phyloP scores from a whole-genome alignment of 2,329 filamentous ascomycete species.

The Trichoderma sp. region DNA sequence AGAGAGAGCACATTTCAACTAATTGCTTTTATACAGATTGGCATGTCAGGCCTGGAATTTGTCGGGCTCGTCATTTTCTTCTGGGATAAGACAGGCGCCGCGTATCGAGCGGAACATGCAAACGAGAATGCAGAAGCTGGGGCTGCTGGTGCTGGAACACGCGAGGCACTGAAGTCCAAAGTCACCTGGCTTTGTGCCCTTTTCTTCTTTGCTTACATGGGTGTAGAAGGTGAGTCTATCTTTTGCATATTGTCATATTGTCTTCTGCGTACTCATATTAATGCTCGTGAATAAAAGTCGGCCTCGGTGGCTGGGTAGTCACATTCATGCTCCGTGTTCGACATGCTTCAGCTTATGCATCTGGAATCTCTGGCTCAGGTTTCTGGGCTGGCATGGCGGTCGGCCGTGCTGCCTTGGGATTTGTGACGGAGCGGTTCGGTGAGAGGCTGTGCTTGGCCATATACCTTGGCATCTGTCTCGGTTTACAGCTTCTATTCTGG shows the following conservation, averaged over 20 bases:
- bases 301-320: conserved; percentile 77
- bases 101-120: conserved; percentile 52
- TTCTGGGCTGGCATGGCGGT: conserved; percentile 81
- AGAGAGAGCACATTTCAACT: neutral
- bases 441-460: conserved; percentile 63
- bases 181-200: conserved; percentile 69
- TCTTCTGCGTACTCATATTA: neutral
- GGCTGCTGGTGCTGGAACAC: conserved; percentile 40
- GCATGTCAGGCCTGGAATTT: conserved; percentile 60
- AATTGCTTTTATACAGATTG: conserved; percentile 38
- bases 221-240: conserved; percentile 59
- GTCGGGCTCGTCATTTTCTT: conserved; percentile 56
- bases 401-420: conserved; percentile 68
- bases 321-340: conserved; percentile 78
- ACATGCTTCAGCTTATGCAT: conserved; percentile 64
- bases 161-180: conserved; percentile 48
- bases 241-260: too few relatives aligned
- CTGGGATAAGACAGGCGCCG: conserved; percentile 60
- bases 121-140: conserved; percentile 32
- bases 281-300: conserved; percentile 45
- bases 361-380: conserved; percentile 73
- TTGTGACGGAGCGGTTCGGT: conserved; percentile 69
- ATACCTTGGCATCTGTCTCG: conserved; percentile 65
- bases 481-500: conserved; percentile 62
- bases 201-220: conserved; percentile 75